Evolutionary conservation across 176 grass and related monocot genomes (phyloP).

Genomic region (Oryza meridionalis): DNA sequence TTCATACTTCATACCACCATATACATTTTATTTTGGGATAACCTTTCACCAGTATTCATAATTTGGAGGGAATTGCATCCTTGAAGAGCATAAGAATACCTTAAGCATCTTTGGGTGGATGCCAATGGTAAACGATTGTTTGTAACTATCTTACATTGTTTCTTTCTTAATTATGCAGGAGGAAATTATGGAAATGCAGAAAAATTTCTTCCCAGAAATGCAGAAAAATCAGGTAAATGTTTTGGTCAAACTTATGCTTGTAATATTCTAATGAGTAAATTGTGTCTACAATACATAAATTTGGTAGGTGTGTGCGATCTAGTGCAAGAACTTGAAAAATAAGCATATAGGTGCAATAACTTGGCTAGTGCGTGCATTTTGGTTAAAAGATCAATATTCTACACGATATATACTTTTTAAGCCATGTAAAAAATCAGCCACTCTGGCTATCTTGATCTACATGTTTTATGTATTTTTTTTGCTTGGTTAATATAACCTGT

Average conservation of each 20-base stretch:
- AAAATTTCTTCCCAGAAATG: slow-evolving; percentile 45
- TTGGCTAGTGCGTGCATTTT: too few relatives aligned
- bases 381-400: too few relatives aligned
- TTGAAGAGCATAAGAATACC: neutral
- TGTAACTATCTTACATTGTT: slow-evolving; percentile 18
- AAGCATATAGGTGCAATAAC: too few relatives aligned
- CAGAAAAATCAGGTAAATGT: slow-evolving; percentile 76
- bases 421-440: too few relatives aligned
- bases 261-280: neutral
- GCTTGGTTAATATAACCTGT: too few relatives aligned
- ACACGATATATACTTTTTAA: too few relatives aligned
- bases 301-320: too few relatives aligned
- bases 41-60: neutral
- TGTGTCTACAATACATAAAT: too few relatives aligned
- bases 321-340: too few relatives aligned
- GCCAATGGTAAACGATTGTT: slow-evolving; percentile 1
- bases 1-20: neutral
- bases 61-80: neutral
- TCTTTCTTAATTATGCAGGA: slow-evolving; percentile 47
- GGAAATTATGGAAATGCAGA: slow-evolving; percentile 82
- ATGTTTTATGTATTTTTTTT: too few relatives aligned
- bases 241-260: neutral
- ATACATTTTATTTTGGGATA: neutral
- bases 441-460: too few relatives aligned
- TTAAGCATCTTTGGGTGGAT: slow-evolving; percentile 1